Evolutionary conservation across 345 rosid genomes (phyloP), one percentile per base, ranked within the genome.

Genomic region (Geranium rotundifolium): DNA sequence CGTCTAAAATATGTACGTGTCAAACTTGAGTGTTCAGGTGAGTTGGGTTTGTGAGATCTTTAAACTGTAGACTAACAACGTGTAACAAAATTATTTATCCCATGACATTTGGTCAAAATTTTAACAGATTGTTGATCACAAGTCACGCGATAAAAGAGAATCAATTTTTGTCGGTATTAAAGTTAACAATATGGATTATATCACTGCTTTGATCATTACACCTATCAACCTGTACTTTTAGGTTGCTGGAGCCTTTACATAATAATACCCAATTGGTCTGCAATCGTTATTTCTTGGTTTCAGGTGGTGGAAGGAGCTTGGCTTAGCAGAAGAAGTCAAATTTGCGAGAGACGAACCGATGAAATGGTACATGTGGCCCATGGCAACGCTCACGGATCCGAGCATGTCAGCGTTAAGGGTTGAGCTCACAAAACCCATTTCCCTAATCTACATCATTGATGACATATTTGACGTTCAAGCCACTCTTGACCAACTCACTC

Each of bases 321-420:
- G 62, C 17, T 7, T 68, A 39, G 66, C 57, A 2, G 46, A 62
- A 57, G 56, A 56, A 7, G n/a, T 68, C 57, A 68, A 68, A 8
- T 23, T 55, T 17, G 65, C 55, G 0, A 68, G 71, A 55, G 66
- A 68, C 41, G 57, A 68, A 37, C 71, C 66, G 0, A 0, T 68
- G 52, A 68, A 68, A 39, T 68, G 71, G 71, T 68, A 62, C 66
- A 56, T 41, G 62, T 68, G 71, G 71, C 29, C 66, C 4, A 62
- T 62, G 66, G 66, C 62, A 5, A 17, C 57, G 14, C 34, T 62
- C 19, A 17, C 61, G 29, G 56, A 68, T n/a, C 39, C 52, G 14
- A 19, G 19, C 18, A 27, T 68, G 57, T 62, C 66, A 12, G 19
- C 10, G 46, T 65, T 61, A 63, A 68, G 71, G 39, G 57, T 68